Conservation (phyloP, 1,139 yeast species). For the Blastobotrys indianensis region DNA sequence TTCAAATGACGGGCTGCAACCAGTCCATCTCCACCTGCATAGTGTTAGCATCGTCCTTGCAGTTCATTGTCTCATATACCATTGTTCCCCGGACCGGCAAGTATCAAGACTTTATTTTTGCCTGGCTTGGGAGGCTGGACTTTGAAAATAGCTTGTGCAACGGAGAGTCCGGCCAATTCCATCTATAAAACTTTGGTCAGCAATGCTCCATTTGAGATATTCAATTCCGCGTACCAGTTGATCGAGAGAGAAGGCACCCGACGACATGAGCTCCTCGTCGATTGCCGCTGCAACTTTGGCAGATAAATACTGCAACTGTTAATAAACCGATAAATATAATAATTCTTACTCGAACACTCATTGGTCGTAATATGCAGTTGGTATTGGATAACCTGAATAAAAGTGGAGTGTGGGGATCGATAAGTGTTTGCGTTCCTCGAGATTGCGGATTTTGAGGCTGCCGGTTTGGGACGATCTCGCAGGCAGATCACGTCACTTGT, state of each 20-base stretch:
- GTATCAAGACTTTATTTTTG: conserved; percentile 51
- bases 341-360: no score
- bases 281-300: conserved; percentile 72
- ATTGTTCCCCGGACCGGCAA: conserved; percentile 94
- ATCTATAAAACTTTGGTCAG: conserved; percentile 36
- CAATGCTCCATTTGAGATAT: neutral
- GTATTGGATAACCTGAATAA: neutral
- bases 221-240: conserved; percentile 46
- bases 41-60: neutral
- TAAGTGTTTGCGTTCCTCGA: no score
- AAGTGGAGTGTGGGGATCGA: no score
- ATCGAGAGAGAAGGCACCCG: conserved; percentile 77
- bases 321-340: no score
- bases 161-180: conserved; percentile 95
- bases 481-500: no score
- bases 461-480: no score
- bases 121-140: conserved; percentile 45
- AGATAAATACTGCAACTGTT: conserved; percentile 16
- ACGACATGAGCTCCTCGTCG: conserved; percentile 82
- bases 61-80: conserved; percentile 34
- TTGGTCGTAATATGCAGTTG: neutral
- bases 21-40: conserved; percentile 75
- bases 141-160: conserved; percentile 75
- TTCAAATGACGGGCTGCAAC: conserved; percentile 91
- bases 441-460: no score